Evolutionary conservation across 805 yeast species (phyloP).

Genomic region (Yarrowia porcina): DNA sequence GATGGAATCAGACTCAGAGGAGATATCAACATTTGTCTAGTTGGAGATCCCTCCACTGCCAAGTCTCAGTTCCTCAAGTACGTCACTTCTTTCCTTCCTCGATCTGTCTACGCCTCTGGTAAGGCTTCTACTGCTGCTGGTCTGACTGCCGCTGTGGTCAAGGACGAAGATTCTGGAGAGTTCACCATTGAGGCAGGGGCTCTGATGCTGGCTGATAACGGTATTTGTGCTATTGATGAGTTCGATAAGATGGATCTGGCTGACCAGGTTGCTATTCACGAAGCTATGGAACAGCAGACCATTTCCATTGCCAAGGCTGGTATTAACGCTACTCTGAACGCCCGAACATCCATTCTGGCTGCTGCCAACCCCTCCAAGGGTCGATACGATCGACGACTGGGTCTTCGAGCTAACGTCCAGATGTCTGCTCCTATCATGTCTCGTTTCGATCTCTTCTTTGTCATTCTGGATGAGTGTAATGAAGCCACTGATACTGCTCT

Average conservation of each 20-base stretch:
- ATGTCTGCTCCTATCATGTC: constrained; percentile 99
- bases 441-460: constrained; percentile 92
- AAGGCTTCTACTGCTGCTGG: constrained; percentile 99
- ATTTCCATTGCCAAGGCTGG: constrained; percentile 98
- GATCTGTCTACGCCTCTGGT: constrained; percentile 96
- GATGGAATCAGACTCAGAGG: constrained; percentile 96
- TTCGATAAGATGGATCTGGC: constrained; percentile 95
- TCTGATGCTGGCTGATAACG: constrained; percentile 95
- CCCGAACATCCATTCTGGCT: constrained; percentile 92
- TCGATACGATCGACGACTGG: constrained; percentile 81
- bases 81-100: constrained; percentile 84
- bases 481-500: constrained; percentile 84
- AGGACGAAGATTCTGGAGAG: constrained; percentile 96
- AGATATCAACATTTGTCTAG: constrained; percentile 92
- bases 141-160: constrained; percentile 94
- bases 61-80: constrained; percentile 94
- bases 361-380: constrained; percentile 99
- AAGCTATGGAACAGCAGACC: constrained; percentile 99
- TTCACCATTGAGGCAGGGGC: constrained; percentile 99
- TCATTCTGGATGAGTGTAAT: constrained; percentile 90
- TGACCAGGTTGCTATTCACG: constrained; percentile 98
- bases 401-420: constrained; percentile 78
- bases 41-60: constrained; percentile 97
- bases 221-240: constrained; percentile 97
- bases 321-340: constrained; percentile 95